Base-by-base conservation (phyloP, 805 yeast genomes). In the Metschnikowia amazonensis region DNA sequence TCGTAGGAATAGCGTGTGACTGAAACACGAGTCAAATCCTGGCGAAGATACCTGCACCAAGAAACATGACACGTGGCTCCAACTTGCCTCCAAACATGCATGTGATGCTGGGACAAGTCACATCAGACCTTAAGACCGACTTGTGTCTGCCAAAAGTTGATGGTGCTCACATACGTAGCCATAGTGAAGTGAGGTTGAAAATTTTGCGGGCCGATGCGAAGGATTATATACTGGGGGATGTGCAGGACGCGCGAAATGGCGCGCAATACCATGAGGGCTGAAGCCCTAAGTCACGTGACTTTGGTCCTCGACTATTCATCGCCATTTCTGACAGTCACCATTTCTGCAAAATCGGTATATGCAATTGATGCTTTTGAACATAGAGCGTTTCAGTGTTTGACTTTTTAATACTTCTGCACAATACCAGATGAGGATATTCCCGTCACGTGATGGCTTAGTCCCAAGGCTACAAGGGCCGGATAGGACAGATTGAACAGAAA, bases 81-180 rank as follows among this genome's bases (percentile, higher is more conserved):
- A 14, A 39, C 42, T 39, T 39, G 34, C 9, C 24, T 16, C 4
- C 13, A 39, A 28, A 38, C n/a, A 21, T 23, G 42, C 35, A 31
- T 18, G 27, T 8, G 29, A 27, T 24, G 29, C 36, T 14, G 14
- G 17, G 13, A 13, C 29, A 35, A 52, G 53, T 43, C 44, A 46
- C 56, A 54, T 49, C 58, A 43, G 39, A 54, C 58, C 56, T 48
- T 43, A 45, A 38, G 49, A 37, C 42, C 49, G 33, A 40, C 47
- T 13, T 7, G 25, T 29, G 55, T 47, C 54, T 32, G 48, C 49
- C 4, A 14, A 46, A 48, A 52, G 58, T 47, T 46, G 34, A 39
- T 42, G 58, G 50, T 40, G 43, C 53, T 48, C 49, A 63, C 67
- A 61, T 63, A 63, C 67, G 67, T 56, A 63, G 67, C 67, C 67